Base-by-base conservation (phyloP, 352 stramenopile species). In the Phytophthora ohioensis region DNA sequence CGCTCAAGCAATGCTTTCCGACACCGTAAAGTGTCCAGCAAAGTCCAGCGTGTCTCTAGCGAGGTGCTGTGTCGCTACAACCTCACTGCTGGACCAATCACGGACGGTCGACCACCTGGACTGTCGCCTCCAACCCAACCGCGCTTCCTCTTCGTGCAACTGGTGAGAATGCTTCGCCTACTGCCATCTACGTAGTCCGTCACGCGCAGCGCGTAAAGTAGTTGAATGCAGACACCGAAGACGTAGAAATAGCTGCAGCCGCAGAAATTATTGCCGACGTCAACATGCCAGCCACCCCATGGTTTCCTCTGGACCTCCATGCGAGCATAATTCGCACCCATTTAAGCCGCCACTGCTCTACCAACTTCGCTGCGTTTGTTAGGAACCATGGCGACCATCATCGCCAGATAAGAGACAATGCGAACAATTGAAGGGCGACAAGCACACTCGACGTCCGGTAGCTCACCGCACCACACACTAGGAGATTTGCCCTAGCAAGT, bases 331-430 rank as follows among this genome's bases (percentile, higher is more conserved):
- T 27, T 27, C 56, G 15, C 10, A 0, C 64, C 46, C 64, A 67
- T 71, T 15, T 62, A 56, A 10, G 46, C 54, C 2, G 46, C 43
- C 3, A 70, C 63, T 1, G 54, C 54, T n/a, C 60, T 59, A 11
- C 36, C 30, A 8, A 31, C 38, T 8, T 65, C 38, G 5, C 17
- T 56, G 4, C 38, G 17, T 34, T 68, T 55, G 30, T 55, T 57
- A 4, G 56, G 43, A 5, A 34, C 45, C 12, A 64, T n/a, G 4
- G 15, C 43, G 5, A 27, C 4, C 4, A 4, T 27, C 21, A 27
- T 27, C 21, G 21, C 21, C 21, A 27, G 21, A 27, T 27, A 27
- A 27, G 21, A 27, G 21, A 27, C 21, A 1, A 27, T 2, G 21
- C n/a, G 15, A 27, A 49, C 43, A 5, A 47, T 47, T 47, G 9